phyloP scores from a whole-genome alignment of 371 early-diverging fungal genomes.

The Syncephalastrum contaminatum region DNA sequence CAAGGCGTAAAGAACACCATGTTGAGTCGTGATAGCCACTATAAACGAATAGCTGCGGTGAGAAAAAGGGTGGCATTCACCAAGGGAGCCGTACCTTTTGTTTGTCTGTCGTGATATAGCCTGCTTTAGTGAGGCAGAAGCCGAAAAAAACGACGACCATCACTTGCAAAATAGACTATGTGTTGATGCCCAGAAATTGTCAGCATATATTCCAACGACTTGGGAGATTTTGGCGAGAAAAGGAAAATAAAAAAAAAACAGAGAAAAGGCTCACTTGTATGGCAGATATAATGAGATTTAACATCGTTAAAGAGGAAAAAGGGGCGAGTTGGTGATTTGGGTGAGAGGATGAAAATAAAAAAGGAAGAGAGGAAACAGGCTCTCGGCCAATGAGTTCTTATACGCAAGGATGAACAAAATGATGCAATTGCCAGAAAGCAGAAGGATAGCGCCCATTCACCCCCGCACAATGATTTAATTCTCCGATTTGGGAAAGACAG shows the following conservation, averaged over 20 bases:
- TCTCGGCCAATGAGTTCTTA: too few relatives aligned
- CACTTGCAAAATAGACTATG: slow-evolving; percentile 62
- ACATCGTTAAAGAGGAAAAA: slow-evolving; percentile 1
- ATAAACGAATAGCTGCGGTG: background rate
- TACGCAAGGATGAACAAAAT: slow-evolving; percentile 4
- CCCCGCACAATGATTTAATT: background rate
- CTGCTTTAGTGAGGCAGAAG: slow-evolving; percentile 42
- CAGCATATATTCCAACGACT: background rate
- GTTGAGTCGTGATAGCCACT: slow-evolving; percentile 63
- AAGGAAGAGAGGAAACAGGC: slow-evolving; percentile 3
- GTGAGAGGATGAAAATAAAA: background rate
- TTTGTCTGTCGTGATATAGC: slow-evolving; percentile 49
- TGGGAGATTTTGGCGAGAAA: too few relatives aligned
- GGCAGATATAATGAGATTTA: slow-evolving; percentile 4
- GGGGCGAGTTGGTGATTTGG: background rate
- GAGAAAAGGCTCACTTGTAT: slow-evolving; percentile 1
- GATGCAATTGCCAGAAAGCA: slow-evolving; percentile 1
- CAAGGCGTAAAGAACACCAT: slow-evolving; percentile 69
- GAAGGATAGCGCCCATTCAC: background rate
- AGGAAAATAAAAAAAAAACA: background rate
- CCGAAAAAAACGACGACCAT: slow-evolving; percentile 56
- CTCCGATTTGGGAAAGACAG: background rate
- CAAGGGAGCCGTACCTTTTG: slow-evolving; percentile 48
- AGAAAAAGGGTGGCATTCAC: background rate
- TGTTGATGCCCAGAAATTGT: background rate